These are phyloP conservation scores for Pigoraptor vietnamica DNA, from an alignment of 78 protist species.

Conservation along the genomic window DNA sequence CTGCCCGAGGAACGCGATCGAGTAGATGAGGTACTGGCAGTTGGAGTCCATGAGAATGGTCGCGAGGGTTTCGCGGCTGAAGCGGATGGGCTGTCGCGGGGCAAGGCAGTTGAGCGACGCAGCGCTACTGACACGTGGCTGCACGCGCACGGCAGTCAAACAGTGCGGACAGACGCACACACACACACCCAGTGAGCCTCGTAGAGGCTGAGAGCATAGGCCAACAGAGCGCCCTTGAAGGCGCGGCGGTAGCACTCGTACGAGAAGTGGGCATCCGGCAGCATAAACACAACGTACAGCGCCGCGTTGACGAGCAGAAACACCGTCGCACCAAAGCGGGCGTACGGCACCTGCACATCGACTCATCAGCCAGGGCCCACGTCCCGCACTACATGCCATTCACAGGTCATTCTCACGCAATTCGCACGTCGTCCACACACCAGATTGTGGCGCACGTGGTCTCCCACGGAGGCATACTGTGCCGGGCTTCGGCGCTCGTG, in stretches of 20 bases:
- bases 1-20: not conserved
- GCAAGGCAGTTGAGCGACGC: too few species aligned
- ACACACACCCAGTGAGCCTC: not conserved
- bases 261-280: not conserved
- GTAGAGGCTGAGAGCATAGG: not conserved
- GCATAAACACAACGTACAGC: not conserved
- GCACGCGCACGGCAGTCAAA: too few species aligned
- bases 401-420: too few species aligned
- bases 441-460: not conserved
- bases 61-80: not conserved
- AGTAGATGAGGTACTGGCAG: not conserved
- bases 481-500: not conserved
- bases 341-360: not conserved
- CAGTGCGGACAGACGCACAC: too few species aligned
- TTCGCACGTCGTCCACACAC: too few species aligned
- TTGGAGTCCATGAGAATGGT: not conserved
- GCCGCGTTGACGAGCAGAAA: not conserved
- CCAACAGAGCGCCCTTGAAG: not conserved
- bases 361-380: not conserved
- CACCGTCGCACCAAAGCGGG: not conserved
- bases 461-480: not conserved
- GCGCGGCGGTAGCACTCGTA: not conserved
- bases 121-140: too few species aligned
- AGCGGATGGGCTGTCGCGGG: not conserved
- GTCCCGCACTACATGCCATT: too few species aligned